phyloP scores from a whole-genome alignment of 306 rosid genomes.

The Trifolium pratense region DNA sequence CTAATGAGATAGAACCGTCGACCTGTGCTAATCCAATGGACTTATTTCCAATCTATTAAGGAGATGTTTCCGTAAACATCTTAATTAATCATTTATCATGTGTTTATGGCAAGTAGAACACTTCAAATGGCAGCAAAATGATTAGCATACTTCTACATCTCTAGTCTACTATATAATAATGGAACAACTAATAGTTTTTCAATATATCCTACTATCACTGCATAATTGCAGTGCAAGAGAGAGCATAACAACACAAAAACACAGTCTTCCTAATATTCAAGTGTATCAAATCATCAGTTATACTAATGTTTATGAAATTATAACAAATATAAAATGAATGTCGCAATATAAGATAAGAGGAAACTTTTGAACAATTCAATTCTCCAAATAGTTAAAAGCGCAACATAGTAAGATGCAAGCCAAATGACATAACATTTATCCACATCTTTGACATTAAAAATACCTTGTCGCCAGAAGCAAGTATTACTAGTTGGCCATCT shows the following conservation, averaged over 20 bases:
- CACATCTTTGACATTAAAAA: slow-evolving; percentile 2
- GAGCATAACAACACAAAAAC: neutral
- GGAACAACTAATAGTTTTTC: neutral
- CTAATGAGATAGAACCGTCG: slow-evolving; percentile 2
- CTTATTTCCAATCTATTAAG: neutral
- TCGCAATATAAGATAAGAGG: neutral
- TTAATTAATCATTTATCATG: neutral
- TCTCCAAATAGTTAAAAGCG: slow-evolving; percentile 22
- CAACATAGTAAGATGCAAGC: slow-evolving; percentile 11
- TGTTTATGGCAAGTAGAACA: neutral
- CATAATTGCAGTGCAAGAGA: neutral
- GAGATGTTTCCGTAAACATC: neutral
- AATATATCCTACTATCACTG: neutral
- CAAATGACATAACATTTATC: slow-evolving; percentile 26
- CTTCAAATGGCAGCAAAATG: neutral
- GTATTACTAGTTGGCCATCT: slow-evolving; percentile 91
- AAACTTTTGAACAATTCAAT: slow-evolving; percentile 24
- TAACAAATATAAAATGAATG: no score
- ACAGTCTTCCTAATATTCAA: neutral
- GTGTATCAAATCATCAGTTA: no score
- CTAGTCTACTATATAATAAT: neutral
- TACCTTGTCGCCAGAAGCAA: slow-evolving; percentile 87
- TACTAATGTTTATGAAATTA: no score
- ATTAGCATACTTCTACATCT: neutral
- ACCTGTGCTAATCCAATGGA: neutral